phyloP scores from a whole-genome alignment of 2,329 filamentous ascomycete species.

The Ophiocordyceps camponoti-floridani region DNA sequence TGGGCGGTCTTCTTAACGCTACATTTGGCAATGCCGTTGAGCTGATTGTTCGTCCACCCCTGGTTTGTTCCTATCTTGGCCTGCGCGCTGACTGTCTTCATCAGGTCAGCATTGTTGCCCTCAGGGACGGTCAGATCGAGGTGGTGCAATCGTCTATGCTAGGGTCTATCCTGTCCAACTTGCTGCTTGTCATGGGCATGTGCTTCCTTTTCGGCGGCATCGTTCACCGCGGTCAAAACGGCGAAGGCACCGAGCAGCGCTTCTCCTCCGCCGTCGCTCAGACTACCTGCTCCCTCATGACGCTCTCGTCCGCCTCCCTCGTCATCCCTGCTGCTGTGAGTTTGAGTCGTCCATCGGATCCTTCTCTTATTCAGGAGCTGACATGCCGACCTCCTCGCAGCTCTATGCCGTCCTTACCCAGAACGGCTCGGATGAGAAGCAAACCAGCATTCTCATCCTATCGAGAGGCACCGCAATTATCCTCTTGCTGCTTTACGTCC shows the following conservation, averaged over 20 bases:
- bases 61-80: neutral
- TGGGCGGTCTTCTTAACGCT: conserved; percentile 58
- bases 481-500: conserved; percentile 53
- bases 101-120: conserved; percentile 84
- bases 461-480: conserved; percentile 65
- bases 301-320: conserved; percentile 56
- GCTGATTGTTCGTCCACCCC: conserved; percentile 38
- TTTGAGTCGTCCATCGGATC: neutral
- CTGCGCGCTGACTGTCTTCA: neutral
- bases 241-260: conserved; percentile 45
- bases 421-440: neutral
- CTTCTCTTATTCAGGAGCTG: neutral
- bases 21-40: conserved; percentile 71
- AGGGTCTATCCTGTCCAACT: conserved; percentile 85
- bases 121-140: conserved; percentile 71
- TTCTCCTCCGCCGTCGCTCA: conserved; percentile 67
- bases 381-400: neutral
- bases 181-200: conserved; percentile 71
- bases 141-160: conserved; percentile 98
- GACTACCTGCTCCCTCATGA: conserved; percentile 60
- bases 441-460: conserved; percentile 49
- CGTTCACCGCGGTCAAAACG: conserved; percentile 36
- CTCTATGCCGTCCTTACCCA: neutral
- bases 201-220: conserved; percentile 64
- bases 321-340: conserved; percentile 56